Conservation (phyloP, 139 green algal species). For the Asterochloris sp. region DNA sequence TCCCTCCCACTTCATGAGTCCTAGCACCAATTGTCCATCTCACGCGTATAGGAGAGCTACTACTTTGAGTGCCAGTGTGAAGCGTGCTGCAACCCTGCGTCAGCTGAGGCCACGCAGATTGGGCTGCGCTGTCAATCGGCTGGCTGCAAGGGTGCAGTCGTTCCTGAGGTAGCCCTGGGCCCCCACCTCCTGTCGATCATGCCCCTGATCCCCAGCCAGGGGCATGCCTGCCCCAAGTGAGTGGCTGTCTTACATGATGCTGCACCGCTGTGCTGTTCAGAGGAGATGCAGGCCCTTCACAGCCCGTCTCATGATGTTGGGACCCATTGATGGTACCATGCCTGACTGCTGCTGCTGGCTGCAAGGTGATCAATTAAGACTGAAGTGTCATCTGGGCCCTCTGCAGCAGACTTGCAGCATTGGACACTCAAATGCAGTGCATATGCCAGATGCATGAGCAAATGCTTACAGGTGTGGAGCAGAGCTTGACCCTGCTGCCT, state of each 20-base stretch:
- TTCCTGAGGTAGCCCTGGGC: background rate
- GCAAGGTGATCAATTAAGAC: too few species aligned
- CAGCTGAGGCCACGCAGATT: background rate
- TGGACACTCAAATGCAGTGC: too few species aligned
- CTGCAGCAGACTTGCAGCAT: too few species aligned
- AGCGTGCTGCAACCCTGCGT: conserved; percentile 10
- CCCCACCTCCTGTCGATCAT: background rate
- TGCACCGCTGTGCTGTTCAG: background rate
- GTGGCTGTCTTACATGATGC: background rate
- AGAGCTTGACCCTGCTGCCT: too few species aligned
- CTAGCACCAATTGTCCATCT: too few species aligned
- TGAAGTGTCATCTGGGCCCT: too few species aligned
- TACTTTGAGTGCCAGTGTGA: conserved; percentile 30
- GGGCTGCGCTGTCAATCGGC: background rate
- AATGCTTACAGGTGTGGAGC: too few species aligned
- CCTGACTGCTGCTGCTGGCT: too few species aligned
- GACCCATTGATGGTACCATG: background rate
- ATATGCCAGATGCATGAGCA: too few species aligned
- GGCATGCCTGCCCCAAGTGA: background rate
- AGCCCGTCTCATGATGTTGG: background rate
- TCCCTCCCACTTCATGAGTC: too few species aligned
- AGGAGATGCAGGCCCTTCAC: background rate
- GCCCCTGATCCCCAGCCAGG: background rate
- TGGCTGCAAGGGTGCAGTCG: background rate
- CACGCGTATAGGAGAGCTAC: conserved; percentile 22